Conservation (phyloP, 2,329 filamentous ascomycete species). For the Pseudocercospora musae region DNA sequence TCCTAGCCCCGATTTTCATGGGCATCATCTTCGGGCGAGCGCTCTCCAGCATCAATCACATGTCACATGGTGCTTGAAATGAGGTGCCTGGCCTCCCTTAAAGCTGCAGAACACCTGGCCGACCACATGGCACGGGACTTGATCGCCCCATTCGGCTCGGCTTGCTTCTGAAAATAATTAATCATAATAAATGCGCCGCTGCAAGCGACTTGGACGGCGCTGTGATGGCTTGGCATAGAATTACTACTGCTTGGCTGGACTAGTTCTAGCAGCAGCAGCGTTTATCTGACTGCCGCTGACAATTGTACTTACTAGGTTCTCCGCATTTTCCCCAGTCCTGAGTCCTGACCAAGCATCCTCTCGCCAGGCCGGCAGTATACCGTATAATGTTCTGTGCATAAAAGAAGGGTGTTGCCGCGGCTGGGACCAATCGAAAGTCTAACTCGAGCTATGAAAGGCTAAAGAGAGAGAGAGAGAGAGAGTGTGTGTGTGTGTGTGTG, state of each 20-base stretch:
- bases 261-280: background rate
- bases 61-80: background rate
- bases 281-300: background rate
- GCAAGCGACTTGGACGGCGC: background rate
- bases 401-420: background rate
- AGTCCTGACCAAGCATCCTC: slow-evolving; percentile 3
- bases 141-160: background rate
- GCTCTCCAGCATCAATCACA: background rate
- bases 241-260: background rate
- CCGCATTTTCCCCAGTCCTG: too few species aligned
- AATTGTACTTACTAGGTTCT: background rate
- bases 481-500: too few species aligned
- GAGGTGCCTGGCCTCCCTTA: background rate
- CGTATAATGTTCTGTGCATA: background rate
- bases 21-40: background rate
- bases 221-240: background rate
- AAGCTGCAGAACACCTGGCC: background rate
- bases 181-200: background rate
- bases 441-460: too few species aligned
- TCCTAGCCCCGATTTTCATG: background rate
- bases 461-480: too few species aligned
- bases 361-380: background rate
- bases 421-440: background rate
- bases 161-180: too few species aligned
- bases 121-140: background rate